Evolutionary conservation across 2,329 filamentous ascomycete species (phyloP).

Genomic region (Pyrenochaeta sp.): DNA sequence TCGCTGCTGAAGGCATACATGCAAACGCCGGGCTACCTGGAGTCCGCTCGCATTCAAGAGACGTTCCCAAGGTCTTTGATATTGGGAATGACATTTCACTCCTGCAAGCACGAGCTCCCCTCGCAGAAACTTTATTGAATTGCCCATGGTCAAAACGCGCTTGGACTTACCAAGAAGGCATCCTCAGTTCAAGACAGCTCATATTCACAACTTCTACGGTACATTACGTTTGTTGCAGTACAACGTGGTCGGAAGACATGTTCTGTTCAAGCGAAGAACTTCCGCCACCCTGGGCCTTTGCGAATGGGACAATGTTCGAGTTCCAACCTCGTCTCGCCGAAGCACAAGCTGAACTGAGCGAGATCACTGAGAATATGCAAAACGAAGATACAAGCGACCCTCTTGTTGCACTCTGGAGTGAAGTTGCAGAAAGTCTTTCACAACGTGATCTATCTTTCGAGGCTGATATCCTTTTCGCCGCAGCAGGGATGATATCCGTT

Average conservation of each 20-base stretch:
- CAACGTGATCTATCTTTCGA: not conserved
- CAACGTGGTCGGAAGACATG: not conserved
- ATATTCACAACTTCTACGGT: not conserved
- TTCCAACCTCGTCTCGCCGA: not conserved
- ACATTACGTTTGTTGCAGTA: not conserved
- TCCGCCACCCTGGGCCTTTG: not conserved
- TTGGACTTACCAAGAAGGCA: not conserved
- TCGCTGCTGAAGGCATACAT: slow-evolving; percentile 1
- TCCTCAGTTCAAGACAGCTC: not conserved
- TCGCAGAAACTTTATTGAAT: not conserved
- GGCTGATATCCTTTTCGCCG: not conserved
- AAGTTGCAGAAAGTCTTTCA: not conserved
- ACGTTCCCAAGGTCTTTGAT: too few species aligned
- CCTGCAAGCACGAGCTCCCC: not conserved
- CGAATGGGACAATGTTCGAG: not conserved
- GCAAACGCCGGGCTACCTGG: slow-evolving; percentile 5
- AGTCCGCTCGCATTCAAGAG: too few species aligned
- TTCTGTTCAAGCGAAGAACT: not conserved
- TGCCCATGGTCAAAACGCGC: not conserved
- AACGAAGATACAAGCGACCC: not conserved
- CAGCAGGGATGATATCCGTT: not conserved
- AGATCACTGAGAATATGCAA: not conserved
- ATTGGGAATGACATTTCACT: not conserved
- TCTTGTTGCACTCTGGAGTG: not conserved
- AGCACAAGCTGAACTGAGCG: not conserved